Evolutionary conservation across 441 rosid species (phyloP).

Genomic region (Sinapis alba): DNA sequence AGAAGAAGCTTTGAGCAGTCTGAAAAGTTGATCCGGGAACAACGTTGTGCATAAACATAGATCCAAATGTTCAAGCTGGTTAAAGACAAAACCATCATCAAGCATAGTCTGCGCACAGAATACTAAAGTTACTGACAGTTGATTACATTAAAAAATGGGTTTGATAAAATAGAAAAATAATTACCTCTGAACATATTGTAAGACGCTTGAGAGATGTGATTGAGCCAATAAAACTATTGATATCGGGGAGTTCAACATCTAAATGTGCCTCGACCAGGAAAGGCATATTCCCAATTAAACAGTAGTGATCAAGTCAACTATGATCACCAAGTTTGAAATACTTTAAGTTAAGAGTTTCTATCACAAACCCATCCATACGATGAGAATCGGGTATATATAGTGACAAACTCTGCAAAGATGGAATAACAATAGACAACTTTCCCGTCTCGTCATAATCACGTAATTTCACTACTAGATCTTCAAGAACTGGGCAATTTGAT

Average conservation of each 20-base stretch:
- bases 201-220: constrained; percentile 8
- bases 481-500: constrained; percentile 14
- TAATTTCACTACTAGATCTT: neutral
- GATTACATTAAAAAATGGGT: neutral
- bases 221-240: constrained; percentile 5
- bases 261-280: neutral
- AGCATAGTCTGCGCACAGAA: neutral
- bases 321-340: neutral
- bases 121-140: neutral
- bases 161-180: neutral
- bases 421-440: neutral
- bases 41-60: neutral
- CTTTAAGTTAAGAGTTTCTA: constrained; percentile 11
- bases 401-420: constrained; percentile 22
- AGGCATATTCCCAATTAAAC: constrained; percentile 15
- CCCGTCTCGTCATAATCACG: rapidly evolving
- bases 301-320: neutral
- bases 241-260: neutral
- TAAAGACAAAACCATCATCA: neutral
- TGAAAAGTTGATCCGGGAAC: neutral
- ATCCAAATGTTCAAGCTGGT: neutral
- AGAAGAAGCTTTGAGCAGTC: constrained; percentile 11
- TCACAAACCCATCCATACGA: neutral
- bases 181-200: neutral
- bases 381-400: rapidly evolving